Base-by-base conservation (phyloP, 495 filamentous ascomycete genomes). In the Haplographium delicatum region DNA sequence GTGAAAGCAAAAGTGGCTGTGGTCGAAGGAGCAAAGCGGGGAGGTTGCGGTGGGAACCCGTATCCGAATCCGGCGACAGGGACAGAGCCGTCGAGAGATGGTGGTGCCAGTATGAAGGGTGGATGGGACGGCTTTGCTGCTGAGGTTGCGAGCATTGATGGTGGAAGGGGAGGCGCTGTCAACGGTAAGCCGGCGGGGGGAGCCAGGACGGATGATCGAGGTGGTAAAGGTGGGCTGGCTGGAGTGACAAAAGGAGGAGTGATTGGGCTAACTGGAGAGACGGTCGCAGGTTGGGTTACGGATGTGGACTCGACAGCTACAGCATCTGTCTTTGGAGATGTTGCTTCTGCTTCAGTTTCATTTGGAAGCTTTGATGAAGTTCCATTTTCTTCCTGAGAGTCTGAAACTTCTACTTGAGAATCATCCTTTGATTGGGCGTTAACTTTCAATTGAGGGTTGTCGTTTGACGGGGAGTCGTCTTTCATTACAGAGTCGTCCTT, bases 1-100 rank as follows among this genome's bases (percentile, higher is more conserved):
- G 44, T 44, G 22, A 48, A 30, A 18, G 39, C 25, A 18, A 38
- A 50, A 54, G 5, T 55, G 37, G 19, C 35, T 24, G 11, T 48
- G 58, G 47, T 23, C 15, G 33, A 24, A 31, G 27, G 51, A 40
- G 27, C 38, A 23, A 40, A 55, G 28, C 37, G 58, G 44, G 18
- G 45, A 18, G 23, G n/a, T 46, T 15, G 46, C 4, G 10, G 40
- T 19, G 31, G 18, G 34, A 51, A 47, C 22, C 44, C 48, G 23
- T 44, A 58, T 8, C 59, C 55, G 9, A 62, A 44, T 15, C 59
- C 59, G 4, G 60, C 56, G 4, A 62, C 41, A 28, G 60, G 60
- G n/a, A 50, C 42, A 11, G 60, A 62, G 13, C 60, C 60, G 28
- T 62, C 60, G 5, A 44, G 58, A 13, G 48, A 34, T 23, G 64